phyloP scores from a whole-genome alignment of 2,329 filamentous ascomycete genomes.

The Fusarium devonianum region DNA sequence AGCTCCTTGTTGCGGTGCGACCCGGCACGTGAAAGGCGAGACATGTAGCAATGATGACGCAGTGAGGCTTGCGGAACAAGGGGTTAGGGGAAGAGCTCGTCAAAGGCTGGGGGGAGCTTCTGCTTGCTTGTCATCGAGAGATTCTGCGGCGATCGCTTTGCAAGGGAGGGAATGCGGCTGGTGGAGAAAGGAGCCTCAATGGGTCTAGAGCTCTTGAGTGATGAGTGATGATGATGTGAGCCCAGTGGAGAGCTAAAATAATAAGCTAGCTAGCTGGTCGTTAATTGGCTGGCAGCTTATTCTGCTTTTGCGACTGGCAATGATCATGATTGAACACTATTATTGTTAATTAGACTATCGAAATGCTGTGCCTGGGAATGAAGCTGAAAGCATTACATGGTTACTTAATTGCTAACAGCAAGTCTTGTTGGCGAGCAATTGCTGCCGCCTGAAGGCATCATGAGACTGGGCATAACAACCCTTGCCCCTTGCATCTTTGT shows the following conservation, averaged over 20 bases:
- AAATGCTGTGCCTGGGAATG: neutral
- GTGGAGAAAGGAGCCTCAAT: neutral
- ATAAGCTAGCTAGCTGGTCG: too few relatives aligned
- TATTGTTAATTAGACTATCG: too few relatives aligned
- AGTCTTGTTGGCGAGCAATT: too few relatives aligned
- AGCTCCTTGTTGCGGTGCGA: constrained; percentile 31
- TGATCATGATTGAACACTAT: neutral
- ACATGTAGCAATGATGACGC: constrained; percentile 40
- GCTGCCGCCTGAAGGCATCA: too few relatives aligned
- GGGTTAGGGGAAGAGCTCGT: constrained; percentile 2
- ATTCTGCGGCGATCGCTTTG: constrained; percentile 21
- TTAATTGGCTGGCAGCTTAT: too few relatives aligned
- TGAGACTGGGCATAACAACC: too few relatives aligned
- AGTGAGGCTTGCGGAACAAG: constrained; percentile 19
- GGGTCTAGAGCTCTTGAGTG: too few relatives aligned
- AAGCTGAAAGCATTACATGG: neutral
- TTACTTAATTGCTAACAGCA: neutral
- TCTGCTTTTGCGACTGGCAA: neutral
- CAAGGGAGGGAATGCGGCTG: neutral
- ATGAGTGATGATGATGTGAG: neutral
- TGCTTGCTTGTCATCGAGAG: constrained; percentile 29
- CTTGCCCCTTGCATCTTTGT: too few relatives aligned
- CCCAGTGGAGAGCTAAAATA: neutral
- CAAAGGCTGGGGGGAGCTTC: too few relatives aligned
- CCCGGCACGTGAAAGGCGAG: constrained; percentile 30